Evolutionary conservation across 2,329 filamentous ascomycete genomes (phyloP).

Genomic region (Botrytis cinerea): DNA sequence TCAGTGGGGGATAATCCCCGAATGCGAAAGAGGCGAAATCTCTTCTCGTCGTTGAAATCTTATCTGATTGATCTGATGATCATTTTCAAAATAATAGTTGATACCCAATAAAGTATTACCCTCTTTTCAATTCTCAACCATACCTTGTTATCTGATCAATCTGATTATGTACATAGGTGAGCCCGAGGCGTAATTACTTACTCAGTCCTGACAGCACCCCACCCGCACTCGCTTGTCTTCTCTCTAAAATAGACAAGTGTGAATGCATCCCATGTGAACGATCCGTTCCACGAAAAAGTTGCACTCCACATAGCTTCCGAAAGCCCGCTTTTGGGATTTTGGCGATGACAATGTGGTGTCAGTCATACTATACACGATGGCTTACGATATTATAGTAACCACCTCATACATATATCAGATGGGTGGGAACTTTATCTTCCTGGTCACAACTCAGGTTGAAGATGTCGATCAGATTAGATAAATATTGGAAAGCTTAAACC

Average conservation of each 20-base stretch:
- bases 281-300: neutral
- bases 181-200: neutral
- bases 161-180: neutral
- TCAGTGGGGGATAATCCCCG: neutral
- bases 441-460: neutral
- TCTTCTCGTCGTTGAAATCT: neutral
- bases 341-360: neutral
- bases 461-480: conserved; percentile 10
- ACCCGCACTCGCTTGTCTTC: conserved; percentile 5
- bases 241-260: neutral
- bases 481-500: neutral
- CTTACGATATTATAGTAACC: neutral
- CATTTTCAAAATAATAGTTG: neutral
- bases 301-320: neutral
- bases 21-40: neutral
- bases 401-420: neutral
- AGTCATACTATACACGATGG: neutral
- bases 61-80: conserved; percentile 15
- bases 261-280: neutral
- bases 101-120: neutral
- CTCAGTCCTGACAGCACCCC: neutral
- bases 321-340: neutral
- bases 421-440: neutral
- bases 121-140: neutral
- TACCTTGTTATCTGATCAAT: conserved; percentile 19